Percentiles rank a stretch among this genome's conserved stretches.
These are phyloP conservation scores for Aaosphaeria arxii DNA, from an alignment of 2,329 filamentous ascomycete genomes.

Conservation along the genomic window DNA sequence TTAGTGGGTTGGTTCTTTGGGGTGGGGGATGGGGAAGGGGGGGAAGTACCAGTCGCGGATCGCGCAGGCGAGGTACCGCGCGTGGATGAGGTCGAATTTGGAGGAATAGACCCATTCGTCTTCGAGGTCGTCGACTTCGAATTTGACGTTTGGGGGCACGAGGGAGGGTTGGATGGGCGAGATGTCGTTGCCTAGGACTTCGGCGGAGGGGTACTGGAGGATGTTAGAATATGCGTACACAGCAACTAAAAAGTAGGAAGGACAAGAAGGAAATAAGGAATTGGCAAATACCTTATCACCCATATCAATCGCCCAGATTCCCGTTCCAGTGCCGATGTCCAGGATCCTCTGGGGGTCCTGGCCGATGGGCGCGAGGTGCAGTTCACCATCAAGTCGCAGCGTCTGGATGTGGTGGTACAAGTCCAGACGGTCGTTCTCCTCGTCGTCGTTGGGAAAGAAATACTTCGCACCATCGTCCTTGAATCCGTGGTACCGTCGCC, in stretches of 20 bases:
- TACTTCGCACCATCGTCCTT: conserved; percentile 17
- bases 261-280: no score
- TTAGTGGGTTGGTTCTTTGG: conserved; percentile 16
- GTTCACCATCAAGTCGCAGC: conserved; percentile 14
- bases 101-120: conserved; percentile 31
- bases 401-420: conserved; percentile 23
- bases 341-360: conserved; percentile 16
- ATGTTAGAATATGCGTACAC: not conserved
- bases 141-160: conserved; percentile 35
- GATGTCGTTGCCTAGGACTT: conserved; percentile 38
- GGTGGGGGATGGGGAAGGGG: not conserved
- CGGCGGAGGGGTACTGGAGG: conserved; percentile 23
- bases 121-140: conserved; percentile 40
- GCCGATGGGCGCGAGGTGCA: conserved; percentile 22
- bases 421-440: conserved; percentile 23
- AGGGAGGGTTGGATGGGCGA: conserved; percentile 38
- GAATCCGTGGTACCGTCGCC: conserved; percentile 21
- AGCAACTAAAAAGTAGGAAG: no score
- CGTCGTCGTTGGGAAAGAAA: conserved; percentile 24
- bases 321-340: conserved; percentile 18
- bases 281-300: conserved; percentile 2
- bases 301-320: conserved; percentile 26
- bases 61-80: conserved; percentile 27
- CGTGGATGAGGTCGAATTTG: conserved; percentile 31
- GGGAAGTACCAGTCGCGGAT: conserved; percentile 21